A percentile compares a stretch with the other conserved stretches of the same genome.
phyloP scores from a whole-genome alignment of 1,139 yeast species.

The Lodderomyces parapsilosis region DNA sequence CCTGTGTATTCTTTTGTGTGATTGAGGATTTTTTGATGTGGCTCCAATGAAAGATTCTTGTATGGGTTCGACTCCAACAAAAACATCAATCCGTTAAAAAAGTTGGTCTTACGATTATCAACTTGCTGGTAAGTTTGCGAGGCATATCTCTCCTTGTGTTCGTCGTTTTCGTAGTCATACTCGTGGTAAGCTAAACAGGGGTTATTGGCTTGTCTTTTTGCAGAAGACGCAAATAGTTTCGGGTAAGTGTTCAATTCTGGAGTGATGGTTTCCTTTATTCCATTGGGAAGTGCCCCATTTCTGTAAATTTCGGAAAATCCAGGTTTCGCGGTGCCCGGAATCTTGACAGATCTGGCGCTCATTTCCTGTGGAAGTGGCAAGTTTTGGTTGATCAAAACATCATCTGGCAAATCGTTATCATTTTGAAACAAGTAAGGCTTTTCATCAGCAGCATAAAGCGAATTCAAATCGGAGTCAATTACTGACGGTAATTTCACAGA shows the following conservation, averaged over 20 bases:
- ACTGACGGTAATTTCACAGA: slow-evolving; percentile 12
- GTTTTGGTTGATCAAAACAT: slow-evolving; percentile 17
- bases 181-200: slow-evolving; percentile 33
- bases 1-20: slow-evolving; percentile 22
- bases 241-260: slow-evolving; percentile 31
- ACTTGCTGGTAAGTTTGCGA: slow-evolving; percentile 23
- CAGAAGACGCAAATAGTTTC: slow-evolving; percentile 24
- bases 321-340: slow-evolving; percentile 29
- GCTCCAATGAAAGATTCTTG: slow-evolving; percentile 19
- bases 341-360: slow-evolving; percentile 20
- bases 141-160: slow-evolving; percentile 20
- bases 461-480: slow-evolving; percentile 11
- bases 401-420: slow-evolving; percentile 17
- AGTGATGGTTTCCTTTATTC: slow-evolving; percentile 22
- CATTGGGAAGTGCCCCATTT: slow-evolving; percentile 24
- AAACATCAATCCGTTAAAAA: slow-evolving; percentile 39
- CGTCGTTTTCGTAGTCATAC: too few species aligned
- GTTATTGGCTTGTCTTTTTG: slow-evolving; percentile 16
- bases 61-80: slow-evolving; percentile 30
- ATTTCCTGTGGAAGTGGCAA: slow-evolving; percentile 25
- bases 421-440: slow-evolving; percentile 18
- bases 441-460: slow-evolving; percentile 13
- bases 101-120: slow-evolving; percentile 20
- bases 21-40: slow-evolving; percentile 27
- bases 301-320: slow-evolving; percentile 37